Evolutionary conservation across 768 basidiomycete species (phyloP).

Genomic region (Panellus pusillus): DNA sequence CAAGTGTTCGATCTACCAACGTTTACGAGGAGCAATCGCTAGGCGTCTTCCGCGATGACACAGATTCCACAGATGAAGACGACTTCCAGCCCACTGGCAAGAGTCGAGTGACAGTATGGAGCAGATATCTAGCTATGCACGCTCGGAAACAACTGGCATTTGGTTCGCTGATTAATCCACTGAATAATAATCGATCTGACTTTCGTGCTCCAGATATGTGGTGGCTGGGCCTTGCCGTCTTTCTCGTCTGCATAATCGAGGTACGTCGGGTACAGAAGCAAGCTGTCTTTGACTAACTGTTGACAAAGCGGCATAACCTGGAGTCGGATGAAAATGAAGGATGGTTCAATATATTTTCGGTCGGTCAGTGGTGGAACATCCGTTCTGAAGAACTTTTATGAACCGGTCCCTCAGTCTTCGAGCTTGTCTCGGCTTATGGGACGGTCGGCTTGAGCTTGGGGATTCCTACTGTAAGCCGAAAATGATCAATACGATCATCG

Average conservation of each 20-base stretch:
- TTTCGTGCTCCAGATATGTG: conserved; percentile 72
- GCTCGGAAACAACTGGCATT: conserved; percentile 89
- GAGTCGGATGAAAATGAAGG: conserved; percentile 48
- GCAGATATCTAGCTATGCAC: conserved; percentile 78
- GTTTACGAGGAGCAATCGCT: conserved; percentile 94
- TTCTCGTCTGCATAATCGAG: conserved; percentile 92
- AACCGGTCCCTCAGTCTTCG: conserved; percentile 59
- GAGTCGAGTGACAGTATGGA: conserved; percentile 62
- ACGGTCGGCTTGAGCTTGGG: conserved; percentile 90
- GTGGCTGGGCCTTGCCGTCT: conserved; percentile 88
- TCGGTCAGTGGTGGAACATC: conserved; percentile 46
- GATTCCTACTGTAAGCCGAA: conserved; percentile 62
- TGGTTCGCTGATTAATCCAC: conserved; percentile 45
- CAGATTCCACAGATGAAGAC: conserved; percentile 50
- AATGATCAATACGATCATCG: neutral
- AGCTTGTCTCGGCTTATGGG: conserved; percentile 85
- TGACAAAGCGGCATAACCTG: conserved; percentile 54
- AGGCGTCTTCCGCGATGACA: conserved; percentile 64
- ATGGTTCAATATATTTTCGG: conserved; percentile 86
- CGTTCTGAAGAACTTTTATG: neutral
- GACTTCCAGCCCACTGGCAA: conserved; percentile 44
- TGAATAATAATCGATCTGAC: neutral
- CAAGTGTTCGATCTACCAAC: conserved; percentile 86
- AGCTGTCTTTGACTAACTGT: conserved; percentile 1
- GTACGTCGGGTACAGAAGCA: conserved; percentile 37